Evolutionary conservation across 2,329 filamentous ascomycete species (phyloP).

Genomic region (Thielaviopsis cerberus): DNA sequence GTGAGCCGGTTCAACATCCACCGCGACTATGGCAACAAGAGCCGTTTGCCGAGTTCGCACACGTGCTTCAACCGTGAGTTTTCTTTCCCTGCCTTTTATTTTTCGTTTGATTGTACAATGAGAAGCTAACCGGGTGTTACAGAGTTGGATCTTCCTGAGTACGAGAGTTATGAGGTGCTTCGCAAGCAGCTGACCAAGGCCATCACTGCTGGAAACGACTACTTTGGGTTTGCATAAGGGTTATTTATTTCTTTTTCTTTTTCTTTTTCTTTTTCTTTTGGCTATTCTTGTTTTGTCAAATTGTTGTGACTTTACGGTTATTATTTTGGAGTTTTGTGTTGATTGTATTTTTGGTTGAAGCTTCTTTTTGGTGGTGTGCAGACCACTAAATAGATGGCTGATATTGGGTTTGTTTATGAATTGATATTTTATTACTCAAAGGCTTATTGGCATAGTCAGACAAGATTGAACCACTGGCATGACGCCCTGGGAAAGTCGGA

Average conservation of each 20-base stretch:
- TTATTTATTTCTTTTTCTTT: not conserved
- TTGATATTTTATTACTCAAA: not conserved
- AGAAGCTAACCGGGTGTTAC: conserved; percentile 11
- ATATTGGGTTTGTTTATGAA: not conserved
- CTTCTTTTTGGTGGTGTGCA: not conserved
- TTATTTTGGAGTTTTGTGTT: not conserved
- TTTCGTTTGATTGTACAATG: not conserved
- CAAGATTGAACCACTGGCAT: too few species aligned
- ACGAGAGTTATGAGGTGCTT: conserved; percentile 84
- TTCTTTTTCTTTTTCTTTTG: not conserved
- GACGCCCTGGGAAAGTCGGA: not conserved
- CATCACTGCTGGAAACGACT: conserved; percentile 94
- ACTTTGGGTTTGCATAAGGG: conserved; percentile 80
- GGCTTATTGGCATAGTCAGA: too few species aligned
- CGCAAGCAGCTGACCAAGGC: conserved; percentile 80
- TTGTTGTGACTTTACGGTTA: not conserved
- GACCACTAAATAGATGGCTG: not conserved
- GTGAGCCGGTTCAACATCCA: conserved; percentile 98
- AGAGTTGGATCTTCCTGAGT: conserved; percentile 97
- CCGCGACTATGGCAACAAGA: conserved; percentile 90
- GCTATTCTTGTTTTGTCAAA: not conserved
- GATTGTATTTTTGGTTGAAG: not conserved
- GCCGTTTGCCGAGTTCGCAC: conserved; percentile 85
- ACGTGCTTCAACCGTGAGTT: conserved; percentile 98
- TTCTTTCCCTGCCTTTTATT: not conserved